Evolutionary conservation across 257 asterid genomes (phyloP).

Genomic region (Jacaranda copaia): DNA sequence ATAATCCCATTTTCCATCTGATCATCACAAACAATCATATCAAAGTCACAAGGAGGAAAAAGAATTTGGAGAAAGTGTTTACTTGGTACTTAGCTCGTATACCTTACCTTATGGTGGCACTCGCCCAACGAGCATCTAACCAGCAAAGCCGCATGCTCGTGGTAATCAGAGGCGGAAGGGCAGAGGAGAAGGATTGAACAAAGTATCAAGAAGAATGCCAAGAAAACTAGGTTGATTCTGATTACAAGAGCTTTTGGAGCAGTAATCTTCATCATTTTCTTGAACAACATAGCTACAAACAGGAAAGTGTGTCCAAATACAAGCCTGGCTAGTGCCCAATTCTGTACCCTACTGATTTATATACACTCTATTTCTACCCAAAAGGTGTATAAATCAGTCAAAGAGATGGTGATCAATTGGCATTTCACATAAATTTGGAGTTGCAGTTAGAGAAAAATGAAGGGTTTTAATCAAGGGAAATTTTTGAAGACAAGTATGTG

Average conservation of each 20-base stretch:
- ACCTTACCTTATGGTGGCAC: constrained; percentile 71
- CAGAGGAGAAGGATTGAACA: constrained; percentile 53
- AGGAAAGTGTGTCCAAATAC: neutral
- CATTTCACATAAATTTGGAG: neutral
- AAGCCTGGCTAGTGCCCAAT: neutral
- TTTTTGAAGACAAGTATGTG: constrained; percentile 25
- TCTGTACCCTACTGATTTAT: neutral
- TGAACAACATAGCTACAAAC: constrained; percentile 27
- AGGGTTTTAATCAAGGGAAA: constrained; percentile 22
- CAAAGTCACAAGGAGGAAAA: neutral
- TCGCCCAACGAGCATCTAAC: constrained; percentile 59
- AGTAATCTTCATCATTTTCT: constrained; percentile 50
- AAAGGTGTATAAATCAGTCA: neutral
- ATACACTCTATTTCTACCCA: neutral
- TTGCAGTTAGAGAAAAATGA: constrained; percentile 35
- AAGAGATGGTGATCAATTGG: neutral
- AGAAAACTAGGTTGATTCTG: constrained; percentile 55
- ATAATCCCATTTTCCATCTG: constrained; percentile 60
- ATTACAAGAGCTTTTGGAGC: constrained; percentile 54
- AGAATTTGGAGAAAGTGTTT: neutral
- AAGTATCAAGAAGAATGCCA: constrained; percentile 54
- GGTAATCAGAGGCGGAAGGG: constrained; percentile 52
- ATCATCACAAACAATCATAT: neutral
- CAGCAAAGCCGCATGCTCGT: constrained; percentile 44
- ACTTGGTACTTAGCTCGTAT: constrained; percentile 34